phyloP scores from a whole-genome alignment of 2,329 filamentous ascomycete genomes.

The Xylaria polymorpha region DNA sequence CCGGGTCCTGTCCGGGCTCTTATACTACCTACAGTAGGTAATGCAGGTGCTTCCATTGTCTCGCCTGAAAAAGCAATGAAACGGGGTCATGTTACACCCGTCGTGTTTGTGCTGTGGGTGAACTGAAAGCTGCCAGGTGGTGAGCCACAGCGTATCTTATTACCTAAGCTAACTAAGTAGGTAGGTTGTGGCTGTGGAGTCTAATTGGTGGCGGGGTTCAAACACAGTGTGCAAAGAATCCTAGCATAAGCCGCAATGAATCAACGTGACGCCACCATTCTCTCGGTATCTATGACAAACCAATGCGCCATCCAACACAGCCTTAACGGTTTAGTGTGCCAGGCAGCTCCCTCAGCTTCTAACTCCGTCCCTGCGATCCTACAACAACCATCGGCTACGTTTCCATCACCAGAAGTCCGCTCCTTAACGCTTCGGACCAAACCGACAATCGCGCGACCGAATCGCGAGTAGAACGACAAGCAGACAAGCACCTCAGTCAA shows the following conservation, averaged over 20 bases:
- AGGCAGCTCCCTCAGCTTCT: constrained; percentile 30
- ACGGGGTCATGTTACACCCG: not conserved
- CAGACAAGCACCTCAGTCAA: not conserved
- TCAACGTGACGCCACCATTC: constrained; percentile 32
- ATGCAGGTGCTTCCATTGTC: no score
- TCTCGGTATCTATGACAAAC: constrained; percentile 17
- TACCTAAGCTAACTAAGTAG: not conserved
- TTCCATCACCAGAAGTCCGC: constrained; percentile 7
- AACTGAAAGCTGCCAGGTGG: not conserved
- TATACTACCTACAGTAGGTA: no score
- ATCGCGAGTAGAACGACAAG: constrained; percentile 16
- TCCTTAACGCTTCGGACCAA: not conserved
- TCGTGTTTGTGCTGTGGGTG: not conserved
- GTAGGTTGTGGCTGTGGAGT: not conserved
- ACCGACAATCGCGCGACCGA: constrained; percentile 8
- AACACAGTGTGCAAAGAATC: not conserved
- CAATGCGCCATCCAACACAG: constrained; percentile 22
- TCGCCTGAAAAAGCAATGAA: not conserved
- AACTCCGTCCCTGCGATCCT: constrained; percentile 8
- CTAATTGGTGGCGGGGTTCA: not conserved
- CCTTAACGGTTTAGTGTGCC: constrained; percentile 18
- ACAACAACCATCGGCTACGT: constrained; percentile 15
- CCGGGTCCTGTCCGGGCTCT: no score
- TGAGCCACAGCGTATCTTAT: constrained; percentile 28
- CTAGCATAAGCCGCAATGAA: constrained; percentile 8